A percentile compares a stretch with the other conserved stretches of the same genome.
phyloP scores from a whole-genome alignment of 2,329 filamentous ascomycete genomes.

The Aureobasidium uvarum region DNA sequence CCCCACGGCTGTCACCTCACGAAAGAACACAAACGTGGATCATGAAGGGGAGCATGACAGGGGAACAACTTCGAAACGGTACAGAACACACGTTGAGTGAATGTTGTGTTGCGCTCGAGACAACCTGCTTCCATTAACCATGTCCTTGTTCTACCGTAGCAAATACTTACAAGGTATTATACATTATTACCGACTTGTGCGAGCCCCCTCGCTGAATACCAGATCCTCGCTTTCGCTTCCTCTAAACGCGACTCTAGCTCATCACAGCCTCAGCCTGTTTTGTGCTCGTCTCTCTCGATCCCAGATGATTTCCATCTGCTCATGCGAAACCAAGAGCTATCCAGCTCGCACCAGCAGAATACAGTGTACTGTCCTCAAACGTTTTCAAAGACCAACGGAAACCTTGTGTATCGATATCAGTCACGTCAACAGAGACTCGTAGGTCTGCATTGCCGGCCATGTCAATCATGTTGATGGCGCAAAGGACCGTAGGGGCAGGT shows the following conservation, averaged over 20 bases:
- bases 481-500: slow-evolving; percentile 32
- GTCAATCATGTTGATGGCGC: slow-evolving; percentile 36
- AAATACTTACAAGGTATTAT: slow-evolving; percentile 6
- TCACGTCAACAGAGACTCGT: slow-evolving; percentile 31
- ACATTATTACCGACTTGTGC: not conserved
- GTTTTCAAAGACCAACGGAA: slow-evolving; percentile 36
- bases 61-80: not conserved
- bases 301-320: not conserved
- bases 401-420: slow-evolving; percentile 32
- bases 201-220: not conserved
- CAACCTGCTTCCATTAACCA: not conserved
- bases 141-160: not conserved
- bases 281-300: not conserved
- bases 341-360: slow-evolving; percentile 35
- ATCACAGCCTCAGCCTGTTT: not conserved
- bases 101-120: not conserved
- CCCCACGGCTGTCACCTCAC: slow-evolving; percentile 15
- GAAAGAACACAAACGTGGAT: slow-evolving; percentile 4
- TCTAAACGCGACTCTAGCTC: not conserved
- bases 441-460: slow-evolving; percentile 34
- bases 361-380: slow-evolving; percentile 30
- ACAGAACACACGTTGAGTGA: not conserved
- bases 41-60: not conserved
- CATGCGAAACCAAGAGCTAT: slow-evolving; percentile 31
- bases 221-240: not conserved